A percentile compares a stretch with the other conserved stretches of the same genome.
Evolutionary conservation across 1,139 yeast species (phyloP).

Genomic region (Candida sojae): DNA sequence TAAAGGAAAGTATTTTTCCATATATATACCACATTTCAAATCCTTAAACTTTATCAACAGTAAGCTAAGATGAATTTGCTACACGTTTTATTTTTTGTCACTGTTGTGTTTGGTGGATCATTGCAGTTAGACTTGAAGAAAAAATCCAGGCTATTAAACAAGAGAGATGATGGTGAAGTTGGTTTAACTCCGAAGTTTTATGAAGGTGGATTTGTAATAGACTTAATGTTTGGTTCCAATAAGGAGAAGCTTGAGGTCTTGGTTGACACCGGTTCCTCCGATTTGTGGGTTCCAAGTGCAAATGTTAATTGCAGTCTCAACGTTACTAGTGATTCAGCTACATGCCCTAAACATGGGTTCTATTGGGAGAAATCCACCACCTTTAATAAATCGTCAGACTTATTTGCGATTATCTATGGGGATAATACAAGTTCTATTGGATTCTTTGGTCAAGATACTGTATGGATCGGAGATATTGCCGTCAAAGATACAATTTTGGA

Average conservation of each 20-base stretch:
- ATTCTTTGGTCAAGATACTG: slow-evolving; percentile 65
- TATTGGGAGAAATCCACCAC: slow-evolving; percentile 9
- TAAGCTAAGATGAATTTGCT: too few species aligned
- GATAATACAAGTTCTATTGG: slow-evolving; percentile 38
- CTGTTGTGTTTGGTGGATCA: too few species aligned
- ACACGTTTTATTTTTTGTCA: too few species aligned
- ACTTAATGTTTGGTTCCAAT: slow-evolving; percentile 27
- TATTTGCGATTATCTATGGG: slow-evolving; percentile 40
- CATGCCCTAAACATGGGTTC: slow-evolving; percentile 13
- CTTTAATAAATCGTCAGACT: not conserved
- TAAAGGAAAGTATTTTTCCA: too few species aligned
- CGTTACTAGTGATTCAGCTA: slow-evolving; percentile 7
- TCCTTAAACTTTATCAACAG: too few species aligned
- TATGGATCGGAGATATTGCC: slow-evolving; percentile 17
- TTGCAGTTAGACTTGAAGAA: too few species aligned
- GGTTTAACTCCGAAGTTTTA: too few species aligned
- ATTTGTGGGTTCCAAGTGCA: slow-evolving; percentile 35
- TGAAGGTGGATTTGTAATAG: too few species aligned
- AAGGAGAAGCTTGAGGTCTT: slow-evolving; percentile 31
- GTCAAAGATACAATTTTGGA: slow-evolving; percentile 49
- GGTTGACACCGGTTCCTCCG: slow-evolving; percentile 47
- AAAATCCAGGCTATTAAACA: too few species aligned
- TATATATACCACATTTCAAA: too few species aligned
- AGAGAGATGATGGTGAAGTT: too few species aligned
- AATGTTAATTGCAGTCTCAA: slow-evolving; percentile 27